phyloP scores from a whole-genome alignment of 768 basidiomycete genomes.

The Scleroderma bovista region DNA sequence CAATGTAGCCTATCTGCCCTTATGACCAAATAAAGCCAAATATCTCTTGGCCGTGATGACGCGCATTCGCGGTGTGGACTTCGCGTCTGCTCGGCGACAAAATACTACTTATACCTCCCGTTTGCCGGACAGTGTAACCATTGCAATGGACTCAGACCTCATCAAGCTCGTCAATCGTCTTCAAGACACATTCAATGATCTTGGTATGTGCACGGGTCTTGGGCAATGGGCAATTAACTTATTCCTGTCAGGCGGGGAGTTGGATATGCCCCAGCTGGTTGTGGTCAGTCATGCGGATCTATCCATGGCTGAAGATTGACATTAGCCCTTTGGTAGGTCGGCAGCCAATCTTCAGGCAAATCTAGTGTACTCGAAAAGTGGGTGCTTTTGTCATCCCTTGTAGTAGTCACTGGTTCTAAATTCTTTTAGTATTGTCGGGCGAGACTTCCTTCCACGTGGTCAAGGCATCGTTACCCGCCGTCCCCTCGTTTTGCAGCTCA shows the following conservation, averaged over 20 bases:
- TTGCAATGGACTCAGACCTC: conserved; percentile 84
- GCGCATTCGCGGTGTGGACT: conserved; percentile 18
- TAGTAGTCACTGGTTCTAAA: conserved; percentile 1
- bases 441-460: conserved; percentile 84
- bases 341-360: conserved; percentile 95
- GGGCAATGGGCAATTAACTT: conserved; percentile 6
- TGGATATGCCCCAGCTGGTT: conserved; percentile 89
- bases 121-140: neutral
- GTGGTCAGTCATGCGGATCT: conserved; percentile 52
- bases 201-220: conserved; percentile 48
- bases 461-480: conserved; percentile 95
- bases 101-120: neutral
- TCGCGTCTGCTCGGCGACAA: conserved; percentile 14
- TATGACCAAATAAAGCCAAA: conserved; percentile 20
- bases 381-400: conserved; percentile 27
- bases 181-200: conserved; percentile 87
- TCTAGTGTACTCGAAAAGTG: conserved; percentile 95
- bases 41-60: conserved; percentile 22
- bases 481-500: conserved; percentile 91
- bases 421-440: conserved; percentile 77
- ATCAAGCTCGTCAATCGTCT: conserved; percentile 94
- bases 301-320: neutral
- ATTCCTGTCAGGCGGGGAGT: conserved; percentile 61
- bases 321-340: conserved; percentile 52
- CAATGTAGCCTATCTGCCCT: conserved; percentile 5